A percentile compares a stretch with the other conserved stretches of the same genome.
These are phyloP conservation scores for Colletotrichum echinochloae DNA, from an alignment of 2,329 filamentous ascomycete genomes.

Conservation along the genomic window DNA sequence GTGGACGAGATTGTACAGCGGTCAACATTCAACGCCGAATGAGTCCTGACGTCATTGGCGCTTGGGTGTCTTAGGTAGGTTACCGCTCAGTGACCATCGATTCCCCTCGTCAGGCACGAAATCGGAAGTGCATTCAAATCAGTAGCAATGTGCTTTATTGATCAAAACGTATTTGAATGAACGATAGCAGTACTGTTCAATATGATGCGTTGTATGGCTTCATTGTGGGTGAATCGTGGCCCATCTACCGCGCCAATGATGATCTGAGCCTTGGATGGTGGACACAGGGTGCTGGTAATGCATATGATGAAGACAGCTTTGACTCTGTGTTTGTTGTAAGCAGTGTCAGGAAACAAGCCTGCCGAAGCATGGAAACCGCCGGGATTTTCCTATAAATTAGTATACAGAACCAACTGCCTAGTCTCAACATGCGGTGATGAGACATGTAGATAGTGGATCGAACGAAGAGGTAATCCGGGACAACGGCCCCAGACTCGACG, in stretches of 20 bases:
- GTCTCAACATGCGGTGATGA: not conserved
- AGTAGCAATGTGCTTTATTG: too few relatives aligned
- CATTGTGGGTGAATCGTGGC: not conserved
- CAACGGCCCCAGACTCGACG: slow-evolving; percentile 24
- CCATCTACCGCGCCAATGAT: not conserved
- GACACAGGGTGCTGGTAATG: too few relatives aligned
- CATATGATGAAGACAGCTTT: not conserved
- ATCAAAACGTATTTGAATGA: not conserved
- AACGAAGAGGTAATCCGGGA: not conserved
- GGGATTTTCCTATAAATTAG: not conserved
- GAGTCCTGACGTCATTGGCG: slow-evolving; percentile 11
- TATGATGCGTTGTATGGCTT: not conserved
- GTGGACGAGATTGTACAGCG: not conserved
- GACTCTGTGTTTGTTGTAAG: too few relatives aligned
- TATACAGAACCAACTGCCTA: not conserved
- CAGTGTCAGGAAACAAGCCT: not conserved
- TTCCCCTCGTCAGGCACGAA: too few relatives aligned
- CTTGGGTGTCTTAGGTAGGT: not conserved
- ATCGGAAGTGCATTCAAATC: not conserved
- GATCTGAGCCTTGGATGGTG: not conserved
- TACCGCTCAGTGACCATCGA: too few relatives aligned
- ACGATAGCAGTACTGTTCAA: not conserved
- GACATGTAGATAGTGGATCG: slow-evolving; percentile 5
- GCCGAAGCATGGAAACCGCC: not conserved
- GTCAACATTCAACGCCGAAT: too few relatives aligned